Evolutionary conservation across 192 early-diverging fungal genomes (phyloP), one percentile per base, ranked within the genome.

Genomic region (Pilobolus umbonatus): DNA sequence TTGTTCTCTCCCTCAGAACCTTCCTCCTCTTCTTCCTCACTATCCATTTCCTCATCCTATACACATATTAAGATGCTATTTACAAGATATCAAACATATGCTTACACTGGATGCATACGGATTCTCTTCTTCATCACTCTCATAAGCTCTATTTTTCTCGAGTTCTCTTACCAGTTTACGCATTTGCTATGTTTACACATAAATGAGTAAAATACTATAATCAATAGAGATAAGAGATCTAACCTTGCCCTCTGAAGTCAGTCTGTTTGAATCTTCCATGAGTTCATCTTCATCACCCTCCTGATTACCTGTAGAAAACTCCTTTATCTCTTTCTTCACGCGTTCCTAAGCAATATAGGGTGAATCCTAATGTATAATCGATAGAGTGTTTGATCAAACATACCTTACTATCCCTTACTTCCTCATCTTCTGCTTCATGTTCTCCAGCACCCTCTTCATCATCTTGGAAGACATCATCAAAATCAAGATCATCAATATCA

Each of bases 401-500:
- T 72, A 77, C 75, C 45, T 75, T 73, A 51, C 70, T 64, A 32
- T 85, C 82, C 47, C 74, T 77, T 22, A 66, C 73, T 34, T 87
- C 85, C 10, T 85, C 85, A 40, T 87, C 84, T 50, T 87, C 83
- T 34, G 72, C 76, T 57, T 83, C 85, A 47, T 85, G 80, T 22
- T 88, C 88, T 29, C 78, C 80, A 29, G 75, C 79, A 32, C 73
- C 78, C 55, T 91, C 89, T 67, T 91, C 89, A 55, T 91, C 89
- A 53, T 89, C 88, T 46, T 89, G 85, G 69, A 87, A 91, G 29
- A 83, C 85, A 58, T 88, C 84, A 44, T 91, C 89, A 68, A 82
- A 91, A 64, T 86, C 87, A 47, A 88, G 67, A 56, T 89, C 88
- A 49, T 90, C 88, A 28, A 67, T 73, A 64, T 80, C 86, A 5